These are phyloP conservation scores for Boletus barrowsii DNA, from an alignment of 768 basidiomycete species.

Conservation along the genomic window DNA sequence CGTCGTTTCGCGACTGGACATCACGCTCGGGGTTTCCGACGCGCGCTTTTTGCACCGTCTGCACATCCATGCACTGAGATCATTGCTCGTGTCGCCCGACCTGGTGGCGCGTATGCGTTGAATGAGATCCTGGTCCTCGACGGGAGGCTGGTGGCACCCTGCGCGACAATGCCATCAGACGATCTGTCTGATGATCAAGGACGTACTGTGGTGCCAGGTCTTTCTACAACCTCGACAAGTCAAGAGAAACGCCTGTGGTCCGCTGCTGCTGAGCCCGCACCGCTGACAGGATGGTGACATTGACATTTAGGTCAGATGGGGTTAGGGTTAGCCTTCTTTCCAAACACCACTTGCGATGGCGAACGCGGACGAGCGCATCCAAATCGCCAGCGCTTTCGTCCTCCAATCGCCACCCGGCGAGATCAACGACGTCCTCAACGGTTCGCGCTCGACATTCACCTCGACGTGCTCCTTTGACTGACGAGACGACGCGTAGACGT, in stretches of 20 bases:
- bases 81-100: slow-evolving; percentile 21
- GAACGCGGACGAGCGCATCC: slow-evolving; percentile 54
- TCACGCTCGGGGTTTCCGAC: not conserved
- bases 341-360: slow-evolving; percentile 42
- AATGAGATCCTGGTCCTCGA: slow-evolving; percentile 27
- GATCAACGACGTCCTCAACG: slow-evolving; percentile 94
- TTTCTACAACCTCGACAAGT: slow-evolving; percentile 32
- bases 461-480: not conserved
- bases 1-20: slow-evolving; percentile 7
- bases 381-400: slow-evolving; percentile 73
- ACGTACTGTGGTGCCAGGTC: slow-evolving; percentile 35
- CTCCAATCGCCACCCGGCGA: slow-evolving; percentile 93
- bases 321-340: slow-evolving; percentile 23
- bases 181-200: not conserved
- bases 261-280: slow-evolving; percentile 24
- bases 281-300: slow-evolving; percentile 17
- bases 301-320: not conserved
- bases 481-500: slow-evolving; percentile 57
- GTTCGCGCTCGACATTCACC: slow-evolving; percentile 36
- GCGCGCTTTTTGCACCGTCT: slow-evolving; percentile 28
- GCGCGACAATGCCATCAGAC: not conserved
- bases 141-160: slow-evolving; percentile 35
- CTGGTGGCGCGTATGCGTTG: slow-evolving; percentile 24
- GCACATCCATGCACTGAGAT: slow-evolving; percentile 28
- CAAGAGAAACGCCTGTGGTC: slow-evolving; percentile 32